phyloP scores from a whole-genome alignment of 495 filamentous ascomycete species.

The Aspergillus homomorphus region DNA sequence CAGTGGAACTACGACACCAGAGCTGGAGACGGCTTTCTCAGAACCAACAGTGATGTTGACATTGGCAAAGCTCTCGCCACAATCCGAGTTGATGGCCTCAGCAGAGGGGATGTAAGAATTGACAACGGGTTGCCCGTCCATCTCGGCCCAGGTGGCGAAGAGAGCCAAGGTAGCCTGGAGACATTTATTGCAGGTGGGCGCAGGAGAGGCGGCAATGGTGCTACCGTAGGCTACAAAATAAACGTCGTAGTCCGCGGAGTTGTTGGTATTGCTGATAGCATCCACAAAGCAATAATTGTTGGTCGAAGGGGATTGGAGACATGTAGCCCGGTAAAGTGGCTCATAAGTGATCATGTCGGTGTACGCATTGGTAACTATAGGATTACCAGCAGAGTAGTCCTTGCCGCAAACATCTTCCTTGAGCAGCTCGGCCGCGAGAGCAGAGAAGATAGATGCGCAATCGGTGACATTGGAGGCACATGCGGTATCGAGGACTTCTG shows the following conservation, averaged over 20 bases:
- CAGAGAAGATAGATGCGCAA: constrained; percentile 59
- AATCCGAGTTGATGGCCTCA: constrained; percentile 59
- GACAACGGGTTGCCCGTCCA: constrained; percentile 55
- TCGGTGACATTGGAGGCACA: constrained; percentile 59
- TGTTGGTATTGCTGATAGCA: constrained; percentile 71
- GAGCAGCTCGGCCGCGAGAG: constrained; percentile 58
- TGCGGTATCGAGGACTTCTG: constrained; percentile 65
- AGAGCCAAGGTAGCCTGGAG: constrained; percentile 66
- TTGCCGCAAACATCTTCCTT: constrained; percentile 58
- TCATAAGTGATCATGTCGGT: constrained; percentile 68
- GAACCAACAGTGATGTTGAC: constrained; percentile 49
- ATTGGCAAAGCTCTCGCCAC: constrained; percentile 62
- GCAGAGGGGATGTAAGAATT: constrained; percentile 62
- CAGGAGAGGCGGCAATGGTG: constrained; percentile 56
- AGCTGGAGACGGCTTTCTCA: constrained; percentile 15
- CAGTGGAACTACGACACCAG: constrained; percentile 1
- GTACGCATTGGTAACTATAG: constrained; percentile 71
- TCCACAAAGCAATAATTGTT: constrained; percentile 67
- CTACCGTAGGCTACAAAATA: constrained; percentile 83
- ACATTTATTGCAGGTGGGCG: constrained; percentile 69
- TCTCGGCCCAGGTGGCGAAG: constrained; percentile 59
- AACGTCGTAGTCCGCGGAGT: constrained; percentile 64
- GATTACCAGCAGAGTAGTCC: constrained; percentile 64
- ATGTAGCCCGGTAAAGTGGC: constrained; percentile 74
- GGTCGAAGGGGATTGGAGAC: constrained; percentile 54